Base-by-base conservation (phyloP, 495 filamentous ascomycete species). In the Penicillium silybi region DNA sequence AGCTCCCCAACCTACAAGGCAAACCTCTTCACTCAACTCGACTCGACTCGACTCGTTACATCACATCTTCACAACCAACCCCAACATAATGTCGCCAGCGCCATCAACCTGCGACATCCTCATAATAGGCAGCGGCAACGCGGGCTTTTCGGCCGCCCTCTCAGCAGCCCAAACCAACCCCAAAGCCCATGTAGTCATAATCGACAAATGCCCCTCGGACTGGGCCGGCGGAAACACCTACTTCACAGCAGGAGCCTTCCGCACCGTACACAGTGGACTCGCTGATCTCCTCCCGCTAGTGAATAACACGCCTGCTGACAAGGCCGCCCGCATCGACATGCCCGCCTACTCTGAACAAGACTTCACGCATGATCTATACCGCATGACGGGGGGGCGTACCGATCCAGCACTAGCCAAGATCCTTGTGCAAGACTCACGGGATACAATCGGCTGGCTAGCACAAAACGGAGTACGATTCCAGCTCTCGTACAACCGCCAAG, bases 401-500 rank as follows among this genome's bases (percentile, higher is more conserved):
- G 72, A 84, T 56, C 67, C 64, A 1, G 60, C 49, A 6, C 63
- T 85, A 2, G 65, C 66, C 0, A 54, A 62, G 19, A 60, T 65
- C 6, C 63, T 85, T 2, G 69, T 86, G 3, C 48, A 63, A 9
- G 73, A 82, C 19, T 74, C 69, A 0, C 68, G 70, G 18, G 68
- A 61, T 13, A 57, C 76, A 0, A 67, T 84, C 2, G 34, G 76
- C 53, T 87, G 82, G 83, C 61, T 87, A 6, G 71, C 69, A 11
- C 42, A 66, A 13, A 66, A 76, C 34, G 81, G 82, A 0, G 64
- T 83, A 7, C 62, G 68, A 5, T 85, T 83, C 52, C 70, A 78
- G 52, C 67, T 86, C 17, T 76, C 73, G 2, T 86, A 85, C 62
- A 80, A 84, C 44, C 70, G 84, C 1, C 82, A 87, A 58, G 78